Conservation (phyloP, 2,329 filamentous ascomycete species). For the Colletotrichum higginsianum region DNA sequence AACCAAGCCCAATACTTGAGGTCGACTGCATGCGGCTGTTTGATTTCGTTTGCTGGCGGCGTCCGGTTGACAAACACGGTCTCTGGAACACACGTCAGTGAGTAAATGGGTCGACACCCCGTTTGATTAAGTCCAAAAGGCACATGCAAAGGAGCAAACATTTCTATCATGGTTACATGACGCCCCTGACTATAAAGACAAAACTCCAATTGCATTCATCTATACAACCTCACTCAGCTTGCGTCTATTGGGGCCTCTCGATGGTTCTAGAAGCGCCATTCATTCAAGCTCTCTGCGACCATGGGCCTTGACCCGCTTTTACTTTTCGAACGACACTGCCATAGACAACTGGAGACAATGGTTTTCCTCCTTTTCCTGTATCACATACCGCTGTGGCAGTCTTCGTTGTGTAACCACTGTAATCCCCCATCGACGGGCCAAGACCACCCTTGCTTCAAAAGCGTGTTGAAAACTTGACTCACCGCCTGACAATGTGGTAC, state of each 20-base stretch:
- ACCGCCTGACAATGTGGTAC: conserved; percentile 8
- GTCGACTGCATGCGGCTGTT: neutral
- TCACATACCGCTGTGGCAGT: neutral
- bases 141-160: neutral
- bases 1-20: neutral
- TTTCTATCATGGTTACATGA: neutral
- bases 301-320: neutral
- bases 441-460: conserved; percentile 4
- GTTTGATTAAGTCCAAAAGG: no score
- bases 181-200: neutral
- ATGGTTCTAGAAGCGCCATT: neutral
- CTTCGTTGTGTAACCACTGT: neutral
- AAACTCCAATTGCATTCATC: neutral
- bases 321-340: neutral
- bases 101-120: neutral
- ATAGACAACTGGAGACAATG: neutral
- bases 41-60: neutral
- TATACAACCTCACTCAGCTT: neutral
- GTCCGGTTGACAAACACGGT: neutral
- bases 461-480: neutral
- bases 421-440: neutral
- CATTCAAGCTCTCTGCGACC: neutral
- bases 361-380: conserved; percentile 5
- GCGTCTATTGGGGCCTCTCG: neutral
- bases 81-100: neutral